phyloP scores from a whole-genome alignment of 306 rosid species.

The Hippophae rhamnoides region DNA sequence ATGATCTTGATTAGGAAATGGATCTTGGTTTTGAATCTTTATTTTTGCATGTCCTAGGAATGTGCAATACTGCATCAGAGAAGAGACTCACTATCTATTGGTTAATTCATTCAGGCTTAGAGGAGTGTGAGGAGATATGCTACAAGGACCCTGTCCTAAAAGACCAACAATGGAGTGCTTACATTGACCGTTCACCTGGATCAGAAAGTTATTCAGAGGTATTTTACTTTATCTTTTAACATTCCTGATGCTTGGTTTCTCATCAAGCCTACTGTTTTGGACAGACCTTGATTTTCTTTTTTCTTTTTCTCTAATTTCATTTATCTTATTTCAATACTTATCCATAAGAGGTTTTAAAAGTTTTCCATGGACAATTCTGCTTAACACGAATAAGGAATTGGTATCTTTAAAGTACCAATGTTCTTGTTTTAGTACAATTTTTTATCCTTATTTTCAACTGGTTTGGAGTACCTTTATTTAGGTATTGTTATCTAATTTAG shows the following conservation, averaged over 20 bases:
- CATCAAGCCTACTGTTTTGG: neutral
- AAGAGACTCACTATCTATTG: slow-evolving; percentile 3
- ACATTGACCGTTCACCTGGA: slow-evolving; percentile 94
- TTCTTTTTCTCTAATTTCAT: neutral
- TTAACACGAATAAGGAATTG: neutral
- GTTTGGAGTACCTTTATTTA: too few relatives aligned
- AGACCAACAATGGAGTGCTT: slow-evolving; percentile 91
- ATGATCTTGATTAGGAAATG: neutral
- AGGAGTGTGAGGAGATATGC: slow-evolving; percentile 67
- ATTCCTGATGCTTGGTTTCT: neutral
- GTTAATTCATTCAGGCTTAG: slow-evolving; percentile 44
- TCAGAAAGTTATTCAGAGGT: slow-evolving; percentile 66
- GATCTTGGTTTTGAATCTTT: neutral
- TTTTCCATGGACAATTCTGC: neutral
- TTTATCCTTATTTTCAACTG: too few relatives aligned
- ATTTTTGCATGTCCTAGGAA: neutral
- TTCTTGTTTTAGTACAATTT: too few relatives aligned
- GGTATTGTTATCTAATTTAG: too few relatives aligned
- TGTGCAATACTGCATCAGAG: neutral
- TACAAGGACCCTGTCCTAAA: slow-evolving; percentile 89
- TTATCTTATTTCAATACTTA: neutral
- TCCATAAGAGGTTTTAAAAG: neutral
- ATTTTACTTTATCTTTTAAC: slow-evolving; percentile 3
- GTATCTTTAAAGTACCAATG: too few relatives aligned
- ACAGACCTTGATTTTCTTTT: neutral